Base-by-base conservation (phyloP, 2,329 filamentous ascomycete species). In the Davidsoniella neocaledoniae region DNA sequence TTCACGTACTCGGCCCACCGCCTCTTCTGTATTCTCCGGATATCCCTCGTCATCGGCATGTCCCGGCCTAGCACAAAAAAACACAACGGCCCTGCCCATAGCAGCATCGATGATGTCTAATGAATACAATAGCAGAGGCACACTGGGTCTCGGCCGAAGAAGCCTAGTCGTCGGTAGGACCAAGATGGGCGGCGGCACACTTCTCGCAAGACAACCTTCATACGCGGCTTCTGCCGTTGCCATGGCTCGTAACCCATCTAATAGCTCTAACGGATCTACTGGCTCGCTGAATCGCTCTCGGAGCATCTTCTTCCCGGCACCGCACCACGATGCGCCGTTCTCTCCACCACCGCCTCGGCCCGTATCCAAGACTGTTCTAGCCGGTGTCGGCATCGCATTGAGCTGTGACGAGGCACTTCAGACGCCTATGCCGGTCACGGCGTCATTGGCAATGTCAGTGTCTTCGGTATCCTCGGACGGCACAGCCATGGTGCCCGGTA, bases 251-350 rank as follows among this genome's bases (percentile, higher is more conserved):
- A 33, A n/a, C 21, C 12, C 43, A 16, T 50, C 48, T 5, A 47
- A 23, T 16, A 21, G 45, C 9, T 16, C 7, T 10, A 33, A 33
- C 17, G 37, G 17, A 17, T 37, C 45, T 6, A 41, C 37, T 2
- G 12, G 46, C 46, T 25, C 44, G 3, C 21, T 12, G 44, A 21
- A 36, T 9, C 48, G 43, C 42, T 8, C 48, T 9, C 48, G 42
- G 33, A 41, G 42, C 43, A 46, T 50, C 21, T 50, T 49, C 41
- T 44, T 50, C 10, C 48, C 43, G 9, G 36, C 43, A 16, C 36
- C 37, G 23, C 42, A 50, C 48, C 48, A 50, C 16, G 25, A 50
- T 9, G 43, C 43, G 19, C 48, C 37, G 23, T 50, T 50, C n/a
- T 38, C 43, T 12, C 48, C 48, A 12, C 48, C 48, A 12, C 41